Conservation (phyloP, 129 eudicot genomes). For the Pittosporum tobira region DNA sequence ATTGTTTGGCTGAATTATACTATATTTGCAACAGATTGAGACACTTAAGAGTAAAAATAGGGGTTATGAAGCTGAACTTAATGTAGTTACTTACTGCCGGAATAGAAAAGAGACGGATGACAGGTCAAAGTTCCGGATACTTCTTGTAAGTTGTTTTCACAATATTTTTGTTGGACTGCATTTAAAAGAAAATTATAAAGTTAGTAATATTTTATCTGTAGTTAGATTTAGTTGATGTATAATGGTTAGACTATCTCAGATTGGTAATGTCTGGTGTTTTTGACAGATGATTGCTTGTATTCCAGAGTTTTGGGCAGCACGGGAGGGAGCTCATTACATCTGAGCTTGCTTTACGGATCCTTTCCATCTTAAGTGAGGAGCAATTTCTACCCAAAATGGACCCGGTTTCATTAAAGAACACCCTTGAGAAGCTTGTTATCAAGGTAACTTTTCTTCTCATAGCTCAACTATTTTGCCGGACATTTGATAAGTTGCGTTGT, state of each 20-base stretch:
- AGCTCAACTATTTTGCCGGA: neutral
- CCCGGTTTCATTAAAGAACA: slow-evolving; percentile 39
- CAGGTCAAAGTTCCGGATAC: slow-evolving; percentile 73
- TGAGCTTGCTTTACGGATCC: slow-evolving; percentile 87
- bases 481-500: neutral
- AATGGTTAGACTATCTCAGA: slow-evolving; percentile 52
- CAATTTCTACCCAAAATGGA: slow-evolving; percentile 81
- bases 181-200: slow-evolving; percentile 11
- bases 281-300: slow-evolving; percentile 99
- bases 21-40: slow-evolving; percentile 54
- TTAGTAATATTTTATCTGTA: too few relatives aligned
- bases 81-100: slow-evolving; percentile 75
- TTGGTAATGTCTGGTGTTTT: slow-evolving; percentile 87
- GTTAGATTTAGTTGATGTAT: slow-evolving; percentile 2
- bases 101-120: slow-evolving; percentile 54
- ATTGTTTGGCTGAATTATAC: slow-evolving; percentile 7
- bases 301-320: slow-evolving; percentile 99
- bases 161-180: slow-evolving; percentile 16
- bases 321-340: slow-evolving; percentile 95
- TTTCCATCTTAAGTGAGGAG: slow-evolving; percentile 88
- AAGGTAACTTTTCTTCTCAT: slow-evolving; percentile 41
- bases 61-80: slow-evolving; percentile 70
- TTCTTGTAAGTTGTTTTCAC: slow-evolving; percentile 57
- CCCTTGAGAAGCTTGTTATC: slow-evolving; percentile 77
- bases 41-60: slow-evolving; percentile 48